A percentile compares a stretch with the other conserved stretches of the same genome.
Evolutionary conservation across 2,329 filamentous ascomycete genomes (phyloP).

Genomic region (Sordariomycetes sp.): DNA sequence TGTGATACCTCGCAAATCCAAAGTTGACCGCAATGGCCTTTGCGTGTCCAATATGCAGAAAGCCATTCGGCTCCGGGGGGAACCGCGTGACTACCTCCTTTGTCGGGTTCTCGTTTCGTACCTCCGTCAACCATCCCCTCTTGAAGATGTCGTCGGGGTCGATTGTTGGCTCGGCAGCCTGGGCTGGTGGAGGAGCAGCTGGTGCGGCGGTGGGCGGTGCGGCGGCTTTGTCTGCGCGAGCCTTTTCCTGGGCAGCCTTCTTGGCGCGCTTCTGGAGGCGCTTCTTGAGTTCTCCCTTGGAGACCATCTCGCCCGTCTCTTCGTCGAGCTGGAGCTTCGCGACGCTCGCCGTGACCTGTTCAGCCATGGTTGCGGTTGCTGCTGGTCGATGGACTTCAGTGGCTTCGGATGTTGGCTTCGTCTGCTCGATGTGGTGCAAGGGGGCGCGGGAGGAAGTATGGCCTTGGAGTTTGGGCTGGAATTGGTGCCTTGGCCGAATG

Average conservation of each 20-base stretch:
- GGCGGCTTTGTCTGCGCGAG: slow-evolving; percentile 74
- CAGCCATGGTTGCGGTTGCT: slow-evolving; percentile 31
- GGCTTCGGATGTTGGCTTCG: too few relatives aligned
- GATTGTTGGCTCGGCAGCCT: slow-evolving; percentile 31
- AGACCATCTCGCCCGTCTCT: slow-evolving; percentile 56
- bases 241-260: slow-evolving; percentile 53
- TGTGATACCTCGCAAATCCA: slow-evolving; percentile 80
- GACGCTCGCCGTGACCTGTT: slow-evolving; percentile 34
- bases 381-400: too few relatives aligned
- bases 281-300: slow-evolving; percentile 54
- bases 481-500: too few relatives aligned
- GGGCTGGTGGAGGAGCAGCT: slow-evolving; percentile 20
- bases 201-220: slow-evolving; percentile 43
- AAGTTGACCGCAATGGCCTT: slow-evolving; percentile 97
- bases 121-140: slow-evolving; percentile 63
- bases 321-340: slow-evolving; percentile 53
- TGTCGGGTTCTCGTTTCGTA: slow-evolving; percentile 58
- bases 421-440: too few relatives aligned
- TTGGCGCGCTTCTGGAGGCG: slow-evolving; percentile 46
- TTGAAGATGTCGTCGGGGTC: slow-evolving; percentile 68
- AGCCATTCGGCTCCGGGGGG: slow-evolving; percentile 51
- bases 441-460: too few relatives aligned
- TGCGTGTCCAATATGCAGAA: slow-evolving; percentile 89
- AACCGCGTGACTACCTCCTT: slow-evolving; percentile 59
- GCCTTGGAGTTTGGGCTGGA: too few relatives aligned